Evolutionary conservation across 306 rosid species (phyloP).

Genomic region (Hippophae gyantsensis): DNA sequence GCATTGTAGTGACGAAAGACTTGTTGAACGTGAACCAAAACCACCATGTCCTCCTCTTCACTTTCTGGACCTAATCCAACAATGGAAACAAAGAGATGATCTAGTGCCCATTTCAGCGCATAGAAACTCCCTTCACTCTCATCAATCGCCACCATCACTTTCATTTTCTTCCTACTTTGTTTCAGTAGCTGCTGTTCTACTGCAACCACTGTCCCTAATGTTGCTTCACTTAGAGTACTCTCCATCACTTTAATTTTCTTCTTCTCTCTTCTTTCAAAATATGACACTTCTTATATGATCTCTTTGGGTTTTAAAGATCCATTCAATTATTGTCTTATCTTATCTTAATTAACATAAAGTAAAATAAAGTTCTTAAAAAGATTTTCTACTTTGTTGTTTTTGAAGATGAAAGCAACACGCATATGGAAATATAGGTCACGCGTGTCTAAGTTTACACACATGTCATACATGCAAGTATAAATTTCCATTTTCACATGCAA

Average conservation of each 20-base stretch:
- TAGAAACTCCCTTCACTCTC: constrained; percentile 5
- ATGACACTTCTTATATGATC: too few relatives aligned
- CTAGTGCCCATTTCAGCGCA: constrained; percentile 7
- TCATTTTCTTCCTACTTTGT: neutral
- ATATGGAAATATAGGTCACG: too few relatives aligned
- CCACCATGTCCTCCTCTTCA: neutral
- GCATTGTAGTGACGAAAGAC: neutral
- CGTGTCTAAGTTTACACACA: too few relatives aligned
- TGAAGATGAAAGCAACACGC: too few relatives aligned
- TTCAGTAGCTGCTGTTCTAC: neutral
- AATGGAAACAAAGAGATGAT: neutral
- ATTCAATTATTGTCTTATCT: too few relatives aligned
- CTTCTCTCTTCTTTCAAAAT: too few relatives aligned
- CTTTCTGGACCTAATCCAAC: neutral
- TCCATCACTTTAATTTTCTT: neutral
- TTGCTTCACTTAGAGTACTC: neutral
- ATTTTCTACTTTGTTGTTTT: too few relatives aligned
- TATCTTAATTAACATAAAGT: too few relatives aligned
- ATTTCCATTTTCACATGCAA: too few relatives aligned
- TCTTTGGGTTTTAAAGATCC: too few relatives aligned
- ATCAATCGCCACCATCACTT: constrained; percentile 12
- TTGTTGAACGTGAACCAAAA: constrained; percentile 6
- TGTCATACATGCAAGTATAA: too few relatives aligned
- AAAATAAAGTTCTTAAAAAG: too few relatives aligned
- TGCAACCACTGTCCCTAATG: neutral